These are phyloP conservation scores for Collariella sp. DNA, from an alignment of 495 filamentous ascomycete genomes.

Conservation along the genomic window DNA sequence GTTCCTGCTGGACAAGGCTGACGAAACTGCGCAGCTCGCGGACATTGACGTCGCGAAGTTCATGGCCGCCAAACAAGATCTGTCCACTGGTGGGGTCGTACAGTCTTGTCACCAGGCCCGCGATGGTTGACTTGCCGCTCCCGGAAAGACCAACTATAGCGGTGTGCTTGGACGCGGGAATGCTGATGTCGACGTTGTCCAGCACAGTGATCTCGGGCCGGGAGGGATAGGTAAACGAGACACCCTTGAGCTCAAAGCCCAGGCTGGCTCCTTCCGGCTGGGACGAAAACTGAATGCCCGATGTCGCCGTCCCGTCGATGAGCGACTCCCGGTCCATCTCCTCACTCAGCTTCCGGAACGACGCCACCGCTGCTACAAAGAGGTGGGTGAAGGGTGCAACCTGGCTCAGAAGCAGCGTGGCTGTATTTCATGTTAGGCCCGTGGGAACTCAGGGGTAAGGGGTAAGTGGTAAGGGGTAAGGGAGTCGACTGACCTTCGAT, in stretches of 20 bases:
- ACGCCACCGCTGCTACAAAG: conserved; percentile 48
- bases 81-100: conserved; percentile 40
- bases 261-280: conserved; percentile 45
- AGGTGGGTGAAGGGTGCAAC: conserved; percentile 55
- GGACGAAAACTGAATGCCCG: conserved; percentile 47
- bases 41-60: conserved; percentile 49
- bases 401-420: conserved; percentile 52
- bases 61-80: conserved; percentile 45
- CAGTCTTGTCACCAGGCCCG: conserved; percentile 44
- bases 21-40: conserved; percentile 48
- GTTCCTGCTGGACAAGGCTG: conserved; percentile 60
- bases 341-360: conserved; percentile 41
- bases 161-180: conserved; percentile 77
- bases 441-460: too few species aligned
- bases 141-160: conserved; percentile 51
- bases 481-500: conserved; percentile 25
- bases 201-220: conserved; percentile 78
- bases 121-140: conserved; percentile 80
- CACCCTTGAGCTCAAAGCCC: conserved; percentile 66
- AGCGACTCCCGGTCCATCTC: conserved; percentile 57
- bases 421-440: conserved; percentile 25
- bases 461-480: too few species aligned
- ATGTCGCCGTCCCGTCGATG: conserved; percentile 59
- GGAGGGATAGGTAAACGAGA: conserved; percentile 89
- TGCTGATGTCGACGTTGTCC: conserved; percentile 61